Conservation (phyloP, 306 rosid species). For the Vigna nakashimae region DNA sequence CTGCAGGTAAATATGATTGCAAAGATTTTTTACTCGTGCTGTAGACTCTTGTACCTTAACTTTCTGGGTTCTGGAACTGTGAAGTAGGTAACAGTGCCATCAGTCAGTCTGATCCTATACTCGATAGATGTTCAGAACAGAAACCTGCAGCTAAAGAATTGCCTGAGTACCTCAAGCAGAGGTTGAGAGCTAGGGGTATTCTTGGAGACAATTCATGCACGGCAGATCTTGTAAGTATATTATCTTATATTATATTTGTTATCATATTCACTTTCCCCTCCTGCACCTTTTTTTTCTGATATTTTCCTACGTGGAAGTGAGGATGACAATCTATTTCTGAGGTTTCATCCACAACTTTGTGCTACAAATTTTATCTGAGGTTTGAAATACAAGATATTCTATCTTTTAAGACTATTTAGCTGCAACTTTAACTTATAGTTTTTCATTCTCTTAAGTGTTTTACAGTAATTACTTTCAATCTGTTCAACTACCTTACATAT, state of each 20-base stretch:
- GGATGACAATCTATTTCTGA: not conserved
- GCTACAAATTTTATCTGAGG: conserved; percentile 26
- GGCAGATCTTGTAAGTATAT: conserved; percentile 56
- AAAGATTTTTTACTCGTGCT: conserved; percentile 30
- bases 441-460: conserved; percentile 31
- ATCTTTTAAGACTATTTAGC: conserved; percentile 7
- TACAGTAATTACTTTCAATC: conserved; percentile 27
- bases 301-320: not conserved
- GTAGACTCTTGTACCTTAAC: conserved; percentile 21
- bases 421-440: conserved; percentile 30
- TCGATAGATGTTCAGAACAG: conserved; percentile 51
- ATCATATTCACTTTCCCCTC: conserved; percentile 17
- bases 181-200: conserved; percentile 89
- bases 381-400: conserved; percentile 12
- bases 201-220: conserved; percentile 62
- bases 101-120: conserved; percentile 45
- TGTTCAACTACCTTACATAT: conserved; percentile 36
- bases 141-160: conserved; percentile 66
- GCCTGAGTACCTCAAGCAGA: conserved; percentile 90
- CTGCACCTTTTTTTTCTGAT: not conserved
- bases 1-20: conserved; percentile 48
- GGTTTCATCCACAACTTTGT: conserved; percentile 5
- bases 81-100: conserved; percentile 53
- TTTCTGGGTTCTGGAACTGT: conserved; percentile 51
- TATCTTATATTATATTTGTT: conserved; percentile 29